Base-by-base conservation (phyloP, 1,139 yeast species). In the Zygosaccharomyces sapae region DNA sequence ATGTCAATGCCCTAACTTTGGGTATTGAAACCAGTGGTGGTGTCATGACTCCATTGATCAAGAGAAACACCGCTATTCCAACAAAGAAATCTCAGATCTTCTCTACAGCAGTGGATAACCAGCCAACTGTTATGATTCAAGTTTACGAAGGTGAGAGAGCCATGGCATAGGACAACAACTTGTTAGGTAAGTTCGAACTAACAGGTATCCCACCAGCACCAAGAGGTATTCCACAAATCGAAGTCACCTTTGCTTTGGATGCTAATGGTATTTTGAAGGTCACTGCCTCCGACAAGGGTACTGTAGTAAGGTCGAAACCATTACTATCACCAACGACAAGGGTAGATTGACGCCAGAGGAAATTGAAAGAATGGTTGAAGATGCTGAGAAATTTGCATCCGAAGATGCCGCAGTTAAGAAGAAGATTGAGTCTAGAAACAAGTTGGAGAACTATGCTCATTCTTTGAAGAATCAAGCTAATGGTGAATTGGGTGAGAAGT, bases 11-110 rank as follows among this genome's bases (percentile, higher is more conserved):
- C 68, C 81, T 89, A 70, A 87, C 96, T 58, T 73, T 89, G 62
- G 97, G 97, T 77, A 90, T 89, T 70, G 97, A 90, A 76, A 89
- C 96, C 67, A 86, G 95, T 59, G 97, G 97, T 74, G 96, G 96
- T 74, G 95, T 89, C 69, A 88, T 89, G 95, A 89, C 96, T 69
- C 88, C 89, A 73, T 80, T 89, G 72, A 89, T 89, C 68, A 86
- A 87, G 76, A 86, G 97, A 79, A 89, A 89, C 78, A 85, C 96
- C 54, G 87, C 95, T 64, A 90, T 89, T 61, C 97, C 97, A 72
- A 87, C 96, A 63, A 84, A 86, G 76, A 89, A 89, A 76, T 86
- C 95, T 46, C 96, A 89, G 77, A 87, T 89, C 63, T 89, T 89
- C 81, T 86, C 96, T 51, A 88, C 97, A 56, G 95, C 94, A 58